Conservation (phyloP, 2,329 filamentous ascomycete genomes). For the Scytalidium lignicola region DNA sequence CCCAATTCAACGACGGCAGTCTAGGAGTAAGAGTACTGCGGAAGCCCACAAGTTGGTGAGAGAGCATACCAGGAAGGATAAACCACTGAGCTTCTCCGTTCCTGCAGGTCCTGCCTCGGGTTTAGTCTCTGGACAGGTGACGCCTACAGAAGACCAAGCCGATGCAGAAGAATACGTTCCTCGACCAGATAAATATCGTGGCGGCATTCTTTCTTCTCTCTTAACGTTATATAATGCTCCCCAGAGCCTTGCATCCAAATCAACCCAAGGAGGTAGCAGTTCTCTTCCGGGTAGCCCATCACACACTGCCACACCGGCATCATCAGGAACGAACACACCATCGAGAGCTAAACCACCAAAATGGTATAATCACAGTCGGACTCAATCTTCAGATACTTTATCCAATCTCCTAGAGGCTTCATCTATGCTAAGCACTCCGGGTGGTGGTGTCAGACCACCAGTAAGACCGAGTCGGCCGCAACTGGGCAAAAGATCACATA, state of each 20-base stretch:
- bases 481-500: slow-evolving; percentile 21
- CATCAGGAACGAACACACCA: slow-evolving; percentile 32
- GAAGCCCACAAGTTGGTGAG: slow-evolving; percentile 41
- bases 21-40: slow-evolving; percentile 20
- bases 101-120: slow-evolving; percentile 11
- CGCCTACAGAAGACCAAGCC: slow-evolving; percentile 33
- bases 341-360: slow-evolving; percentile 21
- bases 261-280: slow-evolving; percentile 19
- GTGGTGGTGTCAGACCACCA: slow-evolving; percentile 38
- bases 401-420: slow-evolving; percentile 51
- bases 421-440: slow-evolving; percentile 37
- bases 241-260: slow-evolving; percentile 22
- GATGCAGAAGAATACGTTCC: slow-evolving; percentile 60
- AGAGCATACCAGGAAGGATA: slow-evolving; percentile 30
- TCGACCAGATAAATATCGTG: slow-evolving; percentile 62
- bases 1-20: neutral
- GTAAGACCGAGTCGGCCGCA: slow-evolving; percentile 18
- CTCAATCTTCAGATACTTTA: slow-evolving; percentile 40
- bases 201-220: slow-evolving; percentile 67
- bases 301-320: slow-evolving; percentile 35
- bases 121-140: slow-evolving; percentile 39
- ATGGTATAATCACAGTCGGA: slow-evolving; percentile 30
- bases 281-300: slow-evolving; percentile 31
- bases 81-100: slow-evolving; percentile 10
- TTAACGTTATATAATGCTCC: slow-evolving; percentile 63